Evolutionary conservation across 179 eudicot genomes (phyloP), one percentile per base, ranked within the genome.

Genomic region (Silene coronaria): DNA sequence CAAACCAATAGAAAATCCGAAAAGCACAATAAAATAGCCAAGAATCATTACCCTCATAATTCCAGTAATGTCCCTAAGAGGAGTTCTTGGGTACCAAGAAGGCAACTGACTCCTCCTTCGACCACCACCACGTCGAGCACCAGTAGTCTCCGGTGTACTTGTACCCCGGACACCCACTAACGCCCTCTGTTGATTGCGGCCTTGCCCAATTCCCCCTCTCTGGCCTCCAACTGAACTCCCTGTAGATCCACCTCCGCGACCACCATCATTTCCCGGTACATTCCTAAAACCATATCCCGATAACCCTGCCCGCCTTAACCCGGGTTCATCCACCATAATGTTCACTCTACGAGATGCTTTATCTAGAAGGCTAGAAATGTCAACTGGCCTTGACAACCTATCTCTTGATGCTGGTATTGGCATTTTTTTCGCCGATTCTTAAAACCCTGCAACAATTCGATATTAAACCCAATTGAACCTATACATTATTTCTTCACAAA

Each of bases 1-100:
- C 7, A 73, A 61, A 55, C 30, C 1, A 62, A 62, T 27, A 58
- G 1, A 21, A 9, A 30, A 51, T 2, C 21, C 3, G 12, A 73
- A 42, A 36, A 28, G 36, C 62, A 79, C 1, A 61, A 51, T 22
- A 13, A 9, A 22, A 67, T 0, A 5, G 59, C 10, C 19, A 74
- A 21, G 65, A 75, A 71, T 53, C 13, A 79, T 70, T 91, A 93
- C 98, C 96, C 89, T 84, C 62, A 79, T 83, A 45, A 91, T 76
- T 27, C 81, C 71, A 57, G 98, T 93, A 2, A 93, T 82, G 57
- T 93, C 96, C 55, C 85, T 78, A 3, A 93, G 90, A 45, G 98
- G 97, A 1, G 85, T 82, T 71, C 98, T 87, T 6, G 97, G 98
- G 68, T 91, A 85, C 93, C 98, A 91, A 81, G 86, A 80, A 36